phyloP scores from a whole-genome alignment of 768 basidiomycete genomes.

The Paxillus rubicundulus region DNA sequence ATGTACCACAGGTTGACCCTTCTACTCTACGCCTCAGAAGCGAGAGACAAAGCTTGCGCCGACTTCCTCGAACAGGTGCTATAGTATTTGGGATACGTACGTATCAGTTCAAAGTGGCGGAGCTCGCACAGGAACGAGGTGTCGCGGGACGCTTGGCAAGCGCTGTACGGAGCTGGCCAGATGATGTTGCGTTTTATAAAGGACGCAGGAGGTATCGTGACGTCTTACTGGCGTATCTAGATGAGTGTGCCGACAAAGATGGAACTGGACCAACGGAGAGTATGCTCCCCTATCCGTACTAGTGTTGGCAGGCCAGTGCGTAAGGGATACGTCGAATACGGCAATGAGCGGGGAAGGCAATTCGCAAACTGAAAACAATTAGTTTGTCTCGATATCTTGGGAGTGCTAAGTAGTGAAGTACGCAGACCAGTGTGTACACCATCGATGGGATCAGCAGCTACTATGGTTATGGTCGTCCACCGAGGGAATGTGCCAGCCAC shows the following conservation, averaged over 20 bases:
- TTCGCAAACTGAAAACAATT: too few relatives aligned
- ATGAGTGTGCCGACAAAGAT: conserved; percentile 22
- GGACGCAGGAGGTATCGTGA: conserved; percentile 23
- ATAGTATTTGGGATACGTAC: conserved; percentile 73
- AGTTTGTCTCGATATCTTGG: too few relatives aligned
- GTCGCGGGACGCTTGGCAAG: conserved; percentile 63
- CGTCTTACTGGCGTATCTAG: conserved; percentile 24
- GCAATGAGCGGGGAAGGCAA: too few relatives aligned
- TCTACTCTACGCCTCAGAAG: conserved; percentile 54
- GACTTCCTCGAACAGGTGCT: conserved; percentile 62
- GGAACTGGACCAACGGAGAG: conserved; percentile 14
- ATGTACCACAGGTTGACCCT: conserved; percentile 26
- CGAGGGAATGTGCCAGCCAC: too few relatives aligned
- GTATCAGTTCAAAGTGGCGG: conserved; percentile 55
- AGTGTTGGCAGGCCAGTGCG: not conserved
- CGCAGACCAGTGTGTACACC: too few relatives aligned
- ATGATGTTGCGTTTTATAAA: conserved; percentile 47
- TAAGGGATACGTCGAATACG: not conserved
- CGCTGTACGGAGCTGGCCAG: conserved; percentile 66
- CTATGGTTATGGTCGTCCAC: too few relatives aligned
- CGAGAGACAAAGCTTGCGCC: conserved; percentile 69
- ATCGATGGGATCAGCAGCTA: too few relatives aligned
- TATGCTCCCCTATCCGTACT: conserved; percentile 19
- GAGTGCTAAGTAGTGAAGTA: too few relatives aligned
- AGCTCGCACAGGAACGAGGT: conserved; percentile 53